A percentile compares a stretch with the other conserved stretches of the same genome.
Evolutionary conservation across 208 protist genomes (phyloP).

Genomic region (Angomonas deanei): DNA sequence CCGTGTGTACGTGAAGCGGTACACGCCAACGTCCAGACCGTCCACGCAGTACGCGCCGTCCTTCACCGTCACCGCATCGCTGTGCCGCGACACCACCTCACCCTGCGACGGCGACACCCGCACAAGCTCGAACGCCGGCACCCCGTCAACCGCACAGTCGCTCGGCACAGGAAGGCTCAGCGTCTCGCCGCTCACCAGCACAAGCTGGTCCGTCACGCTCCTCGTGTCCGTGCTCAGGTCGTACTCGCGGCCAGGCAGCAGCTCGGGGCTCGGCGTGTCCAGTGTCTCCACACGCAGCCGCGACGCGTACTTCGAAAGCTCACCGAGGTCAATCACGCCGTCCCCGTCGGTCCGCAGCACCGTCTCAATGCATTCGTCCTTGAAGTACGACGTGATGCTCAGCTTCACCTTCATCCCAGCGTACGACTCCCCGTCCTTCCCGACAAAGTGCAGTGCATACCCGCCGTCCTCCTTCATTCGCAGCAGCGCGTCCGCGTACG

Average conservation of each 20-base stretch:
- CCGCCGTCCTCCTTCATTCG: background rate
- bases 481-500: conserved; percentile 4
- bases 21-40: conserved; percentile 7
- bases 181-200: conserved; percentile 9
- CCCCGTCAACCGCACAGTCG: background rate
- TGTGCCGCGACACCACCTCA: background rate
- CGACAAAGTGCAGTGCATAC: conserved; percentile 4
- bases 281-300: background rate
- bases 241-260: background rate
- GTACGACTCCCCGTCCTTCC: conserved; percentile 16
- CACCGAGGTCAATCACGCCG: conserved; percentile 2
- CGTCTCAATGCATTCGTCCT: background rate
- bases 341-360: conserved; percentile 4
- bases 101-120: background rate
- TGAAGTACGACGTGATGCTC: background rate
- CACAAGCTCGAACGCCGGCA: background rate
- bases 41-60: background rate
- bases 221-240: background rate
- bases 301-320: background rate
- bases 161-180: background rate
- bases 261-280: conserved; percentile 6
- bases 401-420: conserved; percentile 3
- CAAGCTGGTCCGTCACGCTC: background rate
- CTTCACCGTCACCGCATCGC: background rate
- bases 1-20: background rate